phyloP scores from a whole-genome alignment of 2,329 filamentous ascomycete species.

The Thermothelomyces thermophilus region DNA sequence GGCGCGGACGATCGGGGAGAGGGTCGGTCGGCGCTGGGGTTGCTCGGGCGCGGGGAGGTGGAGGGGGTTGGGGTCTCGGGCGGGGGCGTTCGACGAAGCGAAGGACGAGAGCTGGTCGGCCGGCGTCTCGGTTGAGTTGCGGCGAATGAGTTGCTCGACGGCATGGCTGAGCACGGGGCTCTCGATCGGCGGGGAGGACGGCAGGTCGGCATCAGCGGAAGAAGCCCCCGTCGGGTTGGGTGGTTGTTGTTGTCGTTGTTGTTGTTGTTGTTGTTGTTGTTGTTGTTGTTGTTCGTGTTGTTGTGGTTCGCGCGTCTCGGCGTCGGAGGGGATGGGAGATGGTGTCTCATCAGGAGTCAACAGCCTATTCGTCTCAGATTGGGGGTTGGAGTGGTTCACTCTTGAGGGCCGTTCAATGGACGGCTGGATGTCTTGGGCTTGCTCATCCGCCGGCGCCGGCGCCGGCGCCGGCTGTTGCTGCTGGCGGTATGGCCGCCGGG shows the following conservation, averaged over 20 bases:
- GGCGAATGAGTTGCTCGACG: slow-evolving; percentile 19
- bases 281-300: not conserved
- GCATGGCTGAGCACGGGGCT: slow-evolving; percentile 11
- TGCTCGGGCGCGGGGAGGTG: slow-evolving; percentile 26
- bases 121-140: slow-evolving; percentile 26
- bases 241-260: too few species aligned
- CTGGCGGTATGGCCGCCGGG: slow-evolving; percentile 28
- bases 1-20: slow-evolving; percentile 54
- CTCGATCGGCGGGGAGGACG: slow-evolving; percentile 32
- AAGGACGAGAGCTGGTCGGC: slow-evolving; percentile 20
- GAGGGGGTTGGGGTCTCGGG: slow-evolving; percentile 12
- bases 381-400: slow-evolving; percentile 31
- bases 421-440: slow-evolving; percentile 19
- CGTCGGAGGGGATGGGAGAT: slow-evolving; percentile 29
- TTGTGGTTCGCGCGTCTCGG: slow-evolving; percentile 7
- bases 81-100: slow-evolving; percentile 10
- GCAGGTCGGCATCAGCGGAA: slow-evolving; percentile 25
- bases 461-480: not conserved
- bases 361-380: slow-evolving; percentile 38
- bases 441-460: not conserved
- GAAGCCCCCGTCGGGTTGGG: too few species aligned
- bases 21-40: slow-evolving; percentile 34
- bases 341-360: slow-evolving; percentile 49
- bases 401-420: slow-evolving; percentile 29
- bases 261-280: not conserved